Percentiles rank a stretch among this genome's conserved stretches.
phyloP scores from a whole-genome alignment of 768 basidiomycete genomes.

The Kondoa malvinella region DNA sequence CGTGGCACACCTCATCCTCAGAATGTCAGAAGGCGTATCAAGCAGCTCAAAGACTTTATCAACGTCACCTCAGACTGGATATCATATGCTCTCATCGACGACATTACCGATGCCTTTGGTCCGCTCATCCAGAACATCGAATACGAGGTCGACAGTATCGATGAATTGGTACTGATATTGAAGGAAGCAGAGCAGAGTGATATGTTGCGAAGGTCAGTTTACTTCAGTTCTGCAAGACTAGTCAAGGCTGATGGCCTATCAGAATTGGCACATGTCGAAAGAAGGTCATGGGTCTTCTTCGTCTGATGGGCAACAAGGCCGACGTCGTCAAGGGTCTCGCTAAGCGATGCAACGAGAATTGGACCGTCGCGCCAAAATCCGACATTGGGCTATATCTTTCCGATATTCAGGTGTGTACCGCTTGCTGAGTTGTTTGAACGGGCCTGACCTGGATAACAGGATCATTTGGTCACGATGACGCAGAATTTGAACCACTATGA shows the following conservation, averaged over 20 bases:
- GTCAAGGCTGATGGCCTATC: neutral
- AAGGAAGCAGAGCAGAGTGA: constrained; percentile 93
- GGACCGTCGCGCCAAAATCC: constrained; percentile 92
- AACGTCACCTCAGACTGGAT: constrained; percentile 99
- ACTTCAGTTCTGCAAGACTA: neutral
- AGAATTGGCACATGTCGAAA: constrained; percentile 95
- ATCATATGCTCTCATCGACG: constrained; percentile 96
- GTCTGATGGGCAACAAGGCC: constrained; percentile 98
- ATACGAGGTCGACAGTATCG: constrained; percentile 97
- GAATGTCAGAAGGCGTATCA: constrained; percentile 92
- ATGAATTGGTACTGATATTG: constrained; percentile 89
- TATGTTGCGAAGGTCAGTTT: constrained; percentile 59
- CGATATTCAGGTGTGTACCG: constrained; percentile 56
- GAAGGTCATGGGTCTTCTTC: constrained; percentile 93
- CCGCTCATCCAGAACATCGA: constrained; percentile 97
- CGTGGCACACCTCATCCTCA: constrained; percentile 92
- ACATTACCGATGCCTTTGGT: constrained; percentile 98
- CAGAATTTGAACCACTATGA: constrained; percentile 99
- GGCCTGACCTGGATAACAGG: constrained; percentile 34
- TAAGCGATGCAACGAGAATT: constrained; percentile 95
- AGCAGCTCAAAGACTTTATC: constrained; percentile 98
- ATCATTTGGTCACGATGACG: constrained; percentile 98
- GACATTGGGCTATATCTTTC: constrained; percentile 93
- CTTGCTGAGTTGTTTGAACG: neutral
- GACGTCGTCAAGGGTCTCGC: constrained; percentile 98